These are phyloP conservation scores for Chalciporus piperatus DNA, from an alignment of 768 basidiomycete species.

Conservation along the genomic window DNA sequence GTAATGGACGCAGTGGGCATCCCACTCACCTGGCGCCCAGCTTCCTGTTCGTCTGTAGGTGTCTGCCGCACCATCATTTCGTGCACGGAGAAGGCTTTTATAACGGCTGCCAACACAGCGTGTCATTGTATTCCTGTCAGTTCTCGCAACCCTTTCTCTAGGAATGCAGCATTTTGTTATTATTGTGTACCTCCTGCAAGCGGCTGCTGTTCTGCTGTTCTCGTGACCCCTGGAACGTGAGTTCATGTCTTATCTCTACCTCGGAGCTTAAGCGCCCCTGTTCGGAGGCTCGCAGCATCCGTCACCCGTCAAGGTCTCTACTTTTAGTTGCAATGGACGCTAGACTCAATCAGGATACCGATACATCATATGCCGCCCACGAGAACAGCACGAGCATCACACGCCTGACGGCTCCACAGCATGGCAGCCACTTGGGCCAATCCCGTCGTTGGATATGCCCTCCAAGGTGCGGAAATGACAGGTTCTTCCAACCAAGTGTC, in stretches of 20 bases:
- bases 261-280: slow-evolving; percentile 36
- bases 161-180: background rate
- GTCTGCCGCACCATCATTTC: background rate
- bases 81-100: background rate
- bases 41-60: background rate
- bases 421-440: slow-evolving; percentile 9
- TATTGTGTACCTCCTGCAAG: background rate
- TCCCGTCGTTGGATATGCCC: background rate
- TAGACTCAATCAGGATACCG: slow-evolving; percentile 7
- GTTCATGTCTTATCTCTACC: slow-evolving; percentile 15
- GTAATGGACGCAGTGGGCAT: background rate
- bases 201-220: slow-evolving; percentile 14
- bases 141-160: background rate
- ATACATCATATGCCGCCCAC: slow-evolving; percentile 9
- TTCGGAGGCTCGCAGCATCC: slow-evolving; percentile 9
- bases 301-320: slow-evolving; percentile 1
- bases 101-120: background rate
- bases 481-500: slow-evolving; percentile 6
- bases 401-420: slow-evolving; percentile 17
- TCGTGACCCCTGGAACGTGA: background rate
- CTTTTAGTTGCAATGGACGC: slow-evolving; percentile 1
- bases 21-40: background rate
- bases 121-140: background rate
- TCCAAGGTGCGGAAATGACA: background rate
- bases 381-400: slow-evolving; percentile 22